Evolutionary conservation across 2,329 filamentous ascomycete species (phyloP).

Genomic region (Pseudogymnoascus destructans): DNA sequence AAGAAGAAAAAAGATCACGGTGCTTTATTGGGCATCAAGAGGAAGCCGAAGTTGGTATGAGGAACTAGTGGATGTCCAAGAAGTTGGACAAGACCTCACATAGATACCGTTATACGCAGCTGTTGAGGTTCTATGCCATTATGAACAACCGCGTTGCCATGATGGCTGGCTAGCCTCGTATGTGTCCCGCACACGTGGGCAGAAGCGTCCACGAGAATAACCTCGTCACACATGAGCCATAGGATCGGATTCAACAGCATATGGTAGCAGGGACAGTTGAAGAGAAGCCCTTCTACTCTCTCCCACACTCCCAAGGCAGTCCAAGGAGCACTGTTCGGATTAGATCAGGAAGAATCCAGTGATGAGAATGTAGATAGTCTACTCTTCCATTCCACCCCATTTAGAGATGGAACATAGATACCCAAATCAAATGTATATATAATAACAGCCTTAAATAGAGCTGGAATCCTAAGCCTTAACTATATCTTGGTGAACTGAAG

Average conservation of each 20-base stretch:
- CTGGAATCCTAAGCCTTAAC: too few relatives aligned
- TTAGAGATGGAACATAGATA: background rate
- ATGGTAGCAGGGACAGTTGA: too few relatives aligned
- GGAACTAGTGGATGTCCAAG: background rate
- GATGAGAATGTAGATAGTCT: background rate
- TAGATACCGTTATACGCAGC: background rate
- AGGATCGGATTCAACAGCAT: background rate
- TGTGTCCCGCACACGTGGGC: background rate
- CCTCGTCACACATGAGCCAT: background rate
- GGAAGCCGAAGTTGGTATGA: conserved; percentile 52
- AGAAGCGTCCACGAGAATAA: background rate
- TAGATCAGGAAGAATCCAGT: background rate
- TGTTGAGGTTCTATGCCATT: background rate
- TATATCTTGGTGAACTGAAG: background rate
- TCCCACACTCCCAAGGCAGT: background rate
- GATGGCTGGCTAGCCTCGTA: background rate
- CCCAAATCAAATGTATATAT: background rate
- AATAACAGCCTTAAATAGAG: background rate
- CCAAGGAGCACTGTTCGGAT: background rate
- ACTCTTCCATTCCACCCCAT: background rate
- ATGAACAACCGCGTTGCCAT: background rate
- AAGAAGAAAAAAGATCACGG: conserved; percentile 82
- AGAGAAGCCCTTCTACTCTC: background rate
- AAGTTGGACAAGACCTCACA: background rate
- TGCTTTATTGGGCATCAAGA: conserved; percentile 73